Evolutionary conservation across 257 asterid species (phyloP), one percentile per base, ranked within the genome.

Genomic region (Penstemon barbatus): DNA sequence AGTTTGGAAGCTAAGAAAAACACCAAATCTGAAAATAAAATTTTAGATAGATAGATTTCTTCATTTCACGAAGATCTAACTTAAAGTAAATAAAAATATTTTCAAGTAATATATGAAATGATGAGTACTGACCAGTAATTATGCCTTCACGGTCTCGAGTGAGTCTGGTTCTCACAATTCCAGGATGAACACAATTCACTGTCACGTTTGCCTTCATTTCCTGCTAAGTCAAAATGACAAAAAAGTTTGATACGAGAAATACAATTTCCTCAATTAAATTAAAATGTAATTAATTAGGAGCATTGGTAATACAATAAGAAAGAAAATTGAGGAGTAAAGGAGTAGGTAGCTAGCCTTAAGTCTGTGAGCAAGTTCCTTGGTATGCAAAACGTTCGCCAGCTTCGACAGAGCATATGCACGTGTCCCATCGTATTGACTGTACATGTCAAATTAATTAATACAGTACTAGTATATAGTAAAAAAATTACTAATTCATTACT

Each of bases 341-440:
- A 15, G 18, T 15, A 15, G 18, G 18, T 15, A 15, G 63, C 75
- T 84, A 72, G 81, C 99, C 81, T 71, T 53, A 57, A 94, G 87
- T 56, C 90, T 89, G 51, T 45, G 83, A 75, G 96, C 91, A 70
- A 94, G 96, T 74, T 87, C 96, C 83, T 89, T 89, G 87, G 99
- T 90, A 77, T 94, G 99, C 86, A 94, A 78, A 82, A 94, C 96
- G 85, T 88, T 94, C 10, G 99, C 99, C 60, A 94, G 89, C 89
- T 94, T 94, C 72, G 99, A 94, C 78, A 94, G 89, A 68, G 99
- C 95, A 78, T 94, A 94, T 10, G 97, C 99, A 87, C 97, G 95
- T 83, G 96, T 89, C 80, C 91, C 92, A 72, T 94, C 97, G 85
- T 89, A 94, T 67, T 82, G 71, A 86, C 97, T 94, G 89, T n/a